Base-by-base conservation (phyloP, 208 protist genomes). In the Zelonia costaricensis region DNA sequence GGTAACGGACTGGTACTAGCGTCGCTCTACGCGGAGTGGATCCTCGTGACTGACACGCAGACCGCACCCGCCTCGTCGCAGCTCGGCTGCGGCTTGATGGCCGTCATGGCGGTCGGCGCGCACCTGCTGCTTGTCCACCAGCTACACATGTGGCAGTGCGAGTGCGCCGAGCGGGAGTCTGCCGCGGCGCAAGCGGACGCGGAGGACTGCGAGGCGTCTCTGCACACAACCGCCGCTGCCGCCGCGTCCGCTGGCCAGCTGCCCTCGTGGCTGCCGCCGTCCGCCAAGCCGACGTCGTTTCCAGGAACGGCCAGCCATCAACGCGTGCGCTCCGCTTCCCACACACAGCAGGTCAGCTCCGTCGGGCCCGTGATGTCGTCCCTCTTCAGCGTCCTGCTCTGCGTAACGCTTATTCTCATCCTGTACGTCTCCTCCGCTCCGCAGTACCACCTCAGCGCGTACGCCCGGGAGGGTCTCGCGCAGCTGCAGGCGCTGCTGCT, bases 121-220 rank as follows among this genome's bases (percentile, higher is more conserved):
- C 66, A 86, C 16, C 70, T 82, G 56, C 45, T 92, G 28, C 70
- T 87, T 40, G 62, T 82, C 16, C 57, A 76, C 12, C 54, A 85
- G 13, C 62, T 82, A 53, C 69, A 73, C 31, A 33, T 52, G 9
- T 61, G 56, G 47, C 31, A 44, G 27, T 27, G 31, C 6, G 43
- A 62, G 33, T 23, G 9, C 3, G 66, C 28, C 20, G 57, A 27
- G 33, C 28, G 35, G 5, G 57, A 52, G 18, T 54, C 59, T 0
- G 35, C 25, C 25, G 36, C 4, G 4, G 52, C 28, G 30, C 20
- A 40, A 16, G 22, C 15, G 22, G 22, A 30, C 27, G 18, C 18
- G 13, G 49, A 42, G 27, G 43, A 23, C 28, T 20, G 9, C 23
- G 23, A 45, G 27, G 27, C 27, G 28, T n/a, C n/a, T n/a, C n/a